Base-by-base conservation (phyloP, 2,329 filamentous ascomycete species). In the Coniochaeta prunicola region DNA sequence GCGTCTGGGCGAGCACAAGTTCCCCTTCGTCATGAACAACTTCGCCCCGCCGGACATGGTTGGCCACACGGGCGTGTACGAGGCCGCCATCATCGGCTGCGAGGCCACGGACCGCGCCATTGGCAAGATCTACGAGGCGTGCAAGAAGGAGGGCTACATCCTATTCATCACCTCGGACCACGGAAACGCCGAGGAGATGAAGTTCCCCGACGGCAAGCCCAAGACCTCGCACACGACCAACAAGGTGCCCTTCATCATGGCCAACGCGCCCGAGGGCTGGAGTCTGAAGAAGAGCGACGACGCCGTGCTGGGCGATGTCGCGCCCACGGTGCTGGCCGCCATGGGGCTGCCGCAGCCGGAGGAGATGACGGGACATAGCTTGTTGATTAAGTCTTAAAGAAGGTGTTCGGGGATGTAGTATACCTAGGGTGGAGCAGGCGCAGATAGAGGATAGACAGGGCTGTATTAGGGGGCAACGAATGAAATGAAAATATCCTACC, bases 21-120 rank as follows among this genome's bases (percentile, higher is more conserved):
- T 92, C 77, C 92, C 94, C 71, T 97, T 99, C 71, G 82, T 99
- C 75, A 99, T 99, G 94, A 97, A 97, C 87, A 99, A 99, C 86
- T 97, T 99, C 76, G 94, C 94, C 45, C 94, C 94, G 45, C 94
- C 94, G 19, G 94, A 99, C 78, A 99, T 99, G 94, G 94, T 99
- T 64, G 94, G 94, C 66, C 94, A 99, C 80, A 99, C 94, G 12
- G 94, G 94, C 71, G 92, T 96, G 61, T 97, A 97, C 77, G 88
- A 97, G 68, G 93, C 94, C 31, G 94, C 94, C 59, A 87, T 99
- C 63, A 72, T 94, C 69, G 94, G 87, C 67, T 88, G 89, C 66
- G 81, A 8, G 65, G 87, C 93, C 65, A 99, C 94, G 13, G 94
- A 99, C 75, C 90, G 89, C 79, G 93, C 90, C 58, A 99, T 99